Conservation (phyloP, 257 asterid genomes). For the Anisodus acutangulus region DNA sequence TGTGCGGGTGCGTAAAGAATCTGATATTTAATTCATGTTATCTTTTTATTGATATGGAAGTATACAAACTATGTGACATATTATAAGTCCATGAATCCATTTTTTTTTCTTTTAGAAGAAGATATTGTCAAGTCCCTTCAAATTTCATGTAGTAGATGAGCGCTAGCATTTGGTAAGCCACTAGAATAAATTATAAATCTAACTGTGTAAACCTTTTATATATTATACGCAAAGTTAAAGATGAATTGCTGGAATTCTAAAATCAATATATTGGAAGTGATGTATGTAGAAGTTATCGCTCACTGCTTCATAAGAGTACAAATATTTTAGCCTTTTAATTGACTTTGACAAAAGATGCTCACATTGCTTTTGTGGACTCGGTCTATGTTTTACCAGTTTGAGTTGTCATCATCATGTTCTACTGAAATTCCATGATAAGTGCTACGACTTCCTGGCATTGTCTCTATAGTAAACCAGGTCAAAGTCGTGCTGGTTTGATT, state of each 20-base stretch:
- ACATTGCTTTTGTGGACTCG: background rate
- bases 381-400: background rate
- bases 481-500: background rate
- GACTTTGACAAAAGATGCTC: background rate
- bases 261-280: background rate
- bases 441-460: background rate
- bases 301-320: background rate
- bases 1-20: no score
- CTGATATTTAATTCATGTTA: no score
- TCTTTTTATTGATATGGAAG: no score
- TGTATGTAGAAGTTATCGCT: background rate
- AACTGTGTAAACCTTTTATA: background rate
- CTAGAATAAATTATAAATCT: no score
- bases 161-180: background rate
- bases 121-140: no score
- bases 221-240: background rate
- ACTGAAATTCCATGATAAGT: background rate
- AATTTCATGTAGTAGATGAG: no score
- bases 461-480: conserved; percentile 5
- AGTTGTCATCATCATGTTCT: background rate
- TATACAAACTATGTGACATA: no score
- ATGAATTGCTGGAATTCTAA: background rate
- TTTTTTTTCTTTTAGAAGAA: no score
- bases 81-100: no score
- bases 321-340: background rate